Conservation (phyloP, 2,329 filamentous ascomycete genomes). For the Ophiocordyceps robertsii region DNA sequence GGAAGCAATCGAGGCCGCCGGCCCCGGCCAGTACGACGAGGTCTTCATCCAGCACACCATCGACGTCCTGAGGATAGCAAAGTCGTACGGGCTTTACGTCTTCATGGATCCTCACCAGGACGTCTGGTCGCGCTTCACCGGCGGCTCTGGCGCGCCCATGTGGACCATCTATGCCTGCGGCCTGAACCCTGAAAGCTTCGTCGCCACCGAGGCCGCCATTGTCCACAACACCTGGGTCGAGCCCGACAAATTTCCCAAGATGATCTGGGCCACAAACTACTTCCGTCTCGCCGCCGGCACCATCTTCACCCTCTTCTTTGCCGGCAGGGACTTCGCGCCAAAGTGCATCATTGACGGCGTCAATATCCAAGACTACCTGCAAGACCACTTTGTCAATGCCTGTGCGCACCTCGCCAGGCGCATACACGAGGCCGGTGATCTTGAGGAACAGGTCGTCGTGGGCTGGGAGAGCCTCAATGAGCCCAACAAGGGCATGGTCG, state of each 20-base stretch:
- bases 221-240: constrained; percentile 91
- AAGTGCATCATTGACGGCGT: constrained; percentile 89
- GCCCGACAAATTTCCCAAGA: constrained; percentile 81
- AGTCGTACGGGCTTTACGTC: constrained; percentile 83
- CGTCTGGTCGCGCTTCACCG: constrained; percentile 92
- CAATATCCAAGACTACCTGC: constrained; percentile 94
- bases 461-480: constrained; percentile 97
- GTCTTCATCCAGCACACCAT: constrained; percentile 89
- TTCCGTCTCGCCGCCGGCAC: constrained; percentile 73
- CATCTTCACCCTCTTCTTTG: constrained; percentile 92
- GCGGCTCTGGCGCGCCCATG: constrained; percentile 89
- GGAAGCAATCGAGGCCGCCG: constrained; percentile 93
- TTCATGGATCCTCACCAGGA: constrained; percentile 99
- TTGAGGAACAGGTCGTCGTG: constrained; percentile 77
- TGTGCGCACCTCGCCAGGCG: constrained; percentile 68
- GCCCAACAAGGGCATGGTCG: constrained; percentile 78
- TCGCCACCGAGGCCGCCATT: constrained; percentile 76
- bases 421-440: constrained; percentile 79
- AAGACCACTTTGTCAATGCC: constrained; percentile 71
- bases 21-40: constrained; percentile 86
- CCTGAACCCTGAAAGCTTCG: constrained; percentile 74
- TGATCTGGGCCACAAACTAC: constrained; percentile 99
- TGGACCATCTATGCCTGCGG: constrained; percentile 96
- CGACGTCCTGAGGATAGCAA: constrained; percentile 67
- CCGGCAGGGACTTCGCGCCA: constrained; percentile 78